A percentile compares a stretch with the other conserved stretches of the same genome.
Conservation (phyloP, 192 early-diverging fungal genomes). For the Lobosporangium transversale region DNA sequence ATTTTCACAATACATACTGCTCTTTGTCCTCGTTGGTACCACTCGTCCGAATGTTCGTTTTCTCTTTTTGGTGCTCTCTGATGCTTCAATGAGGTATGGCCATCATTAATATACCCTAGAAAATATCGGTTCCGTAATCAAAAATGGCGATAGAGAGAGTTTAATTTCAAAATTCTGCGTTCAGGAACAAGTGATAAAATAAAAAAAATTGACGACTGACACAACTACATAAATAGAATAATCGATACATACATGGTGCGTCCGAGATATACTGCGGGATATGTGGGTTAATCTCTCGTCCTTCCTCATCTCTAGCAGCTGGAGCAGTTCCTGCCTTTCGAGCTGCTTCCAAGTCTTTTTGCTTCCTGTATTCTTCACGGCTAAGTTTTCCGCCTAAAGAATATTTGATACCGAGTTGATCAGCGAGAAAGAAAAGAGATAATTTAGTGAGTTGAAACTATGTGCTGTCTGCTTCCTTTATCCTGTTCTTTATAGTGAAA, state of each 20-base stretch:
- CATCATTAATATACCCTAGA: constrained; percentile 83
- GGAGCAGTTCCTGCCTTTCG: constrained; percentile 94
- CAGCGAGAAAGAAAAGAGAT: too few relatives aligned
- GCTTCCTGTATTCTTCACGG: constrained; percentile 93
- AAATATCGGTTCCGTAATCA: too few relatives aligned
- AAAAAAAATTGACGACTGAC: too few relatives aligned
- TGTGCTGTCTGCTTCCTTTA: too few relatives aligned
- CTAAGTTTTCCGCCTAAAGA: constrained; percentile 79
- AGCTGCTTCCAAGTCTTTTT: constrained; percentile 95
- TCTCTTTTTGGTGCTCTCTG: constrained; percentile 67
- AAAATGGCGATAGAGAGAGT: neutral
- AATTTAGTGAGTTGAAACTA: too few relatives aligned
- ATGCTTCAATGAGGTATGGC: constrained; percentile 87
- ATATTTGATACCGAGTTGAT: too few relatives aligned
- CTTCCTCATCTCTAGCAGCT: constrained; percentile 85
- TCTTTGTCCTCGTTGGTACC: constrained; percentile 84
- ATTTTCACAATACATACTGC: constrained; percentile 53
- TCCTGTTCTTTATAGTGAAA: too few relatives aligned
- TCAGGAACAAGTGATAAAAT: neutral
- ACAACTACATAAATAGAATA: too few relatives aligned
- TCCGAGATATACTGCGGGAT: constrained; percentile 97
- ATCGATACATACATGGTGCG: constrained; percentile 83
- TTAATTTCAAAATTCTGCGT: neutral
- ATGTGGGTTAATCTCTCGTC: constrained; percentile 97
- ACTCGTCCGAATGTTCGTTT: constrained; percentile 61